Conservation (phyloP, 176 grass and related monocot genomes). For the Bromus sterilis region DNA sequence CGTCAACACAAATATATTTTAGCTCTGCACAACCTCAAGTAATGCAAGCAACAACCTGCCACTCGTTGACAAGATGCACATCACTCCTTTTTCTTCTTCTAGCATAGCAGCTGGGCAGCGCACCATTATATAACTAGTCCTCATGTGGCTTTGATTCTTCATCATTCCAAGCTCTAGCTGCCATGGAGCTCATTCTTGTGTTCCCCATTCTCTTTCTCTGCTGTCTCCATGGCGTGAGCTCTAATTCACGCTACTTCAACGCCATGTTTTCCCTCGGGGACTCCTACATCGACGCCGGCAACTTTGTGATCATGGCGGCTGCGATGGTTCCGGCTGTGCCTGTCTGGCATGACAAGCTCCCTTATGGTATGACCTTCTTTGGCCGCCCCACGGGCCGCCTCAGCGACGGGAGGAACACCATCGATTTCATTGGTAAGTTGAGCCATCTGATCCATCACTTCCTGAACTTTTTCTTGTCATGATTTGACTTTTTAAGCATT, state of each 20-base stretch:
- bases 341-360: conserved; percentile 13
- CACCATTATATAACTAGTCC: background rate
- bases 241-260: background rate
- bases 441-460: background rate
- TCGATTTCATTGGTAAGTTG: conserved; percentile 44
- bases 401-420: conserved; percentile 31
- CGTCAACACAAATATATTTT: too few species aligned
- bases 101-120: background rate
- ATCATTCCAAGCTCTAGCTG: background rate
- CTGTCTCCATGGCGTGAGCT: background rate
- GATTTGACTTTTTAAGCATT: background rate
- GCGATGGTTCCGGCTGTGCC: background rate
- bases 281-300: conserved; percentile 56
- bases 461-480: background rate
- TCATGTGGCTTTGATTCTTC: background rate
- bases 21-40: too few species aligned
- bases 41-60: background rate
- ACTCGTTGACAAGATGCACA: background rate
- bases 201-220: background rate
- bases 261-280: conserved; percentile 47
- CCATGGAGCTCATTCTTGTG: background rate
- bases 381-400: conserved; percentile 22
- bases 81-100: background rate
- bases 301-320: conserved; percentile 16
- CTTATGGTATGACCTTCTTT: conserved; percentile 52